Percentiles rank a stretch among this genome's conserved stretches.
Conservation (phyloP, 495 filamentous ascomycete genomes). For the Trichoderma reesei region DNA sequence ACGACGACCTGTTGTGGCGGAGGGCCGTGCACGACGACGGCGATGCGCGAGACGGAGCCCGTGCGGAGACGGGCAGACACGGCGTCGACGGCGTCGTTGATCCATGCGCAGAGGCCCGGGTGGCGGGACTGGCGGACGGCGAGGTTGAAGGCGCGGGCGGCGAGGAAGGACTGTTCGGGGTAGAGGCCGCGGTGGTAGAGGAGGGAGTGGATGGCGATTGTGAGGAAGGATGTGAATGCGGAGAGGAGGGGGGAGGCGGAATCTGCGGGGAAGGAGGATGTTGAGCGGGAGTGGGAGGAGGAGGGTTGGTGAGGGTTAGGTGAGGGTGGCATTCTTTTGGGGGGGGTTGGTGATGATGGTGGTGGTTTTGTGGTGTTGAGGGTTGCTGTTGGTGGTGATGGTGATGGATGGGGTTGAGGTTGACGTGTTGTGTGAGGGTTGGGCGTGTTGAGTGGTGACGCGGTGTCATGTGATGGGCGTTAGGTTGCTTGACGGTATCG, state of each 20-base stretch:
- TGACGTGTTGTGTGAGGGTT: too few relatives aligned
- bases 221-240: slow-evolving; percentile 69
- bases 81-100: slow-evolving; percentile 71
- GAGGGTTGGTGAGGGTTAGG: slow-evolving; percentile 9
- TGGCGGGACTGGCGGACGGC: slow-evolving; percentile 84
- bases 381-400: too few relatives aligned
- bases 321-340: neutral
- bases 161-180: slow-evolving; percentile 68
- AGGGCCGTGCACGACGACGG: slow-evolving; percentile 12
- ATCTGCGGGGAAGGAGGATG: slow-evolving; percentile 23
- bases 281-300: slow-evolving; percentile 13
- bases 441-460: neutral
- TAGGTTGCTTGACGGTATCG: too few relatives aligned
- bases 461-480: too few relatives aligned
- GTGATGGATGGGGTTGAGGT: too few relatives aligned
- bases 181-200: slow-evolving; percentile 83
- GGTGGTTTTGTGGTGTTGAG: neutral
- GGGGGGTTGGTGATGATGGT: neutral
- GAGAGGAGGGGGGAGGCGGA: slow-evolving; percentile 38
- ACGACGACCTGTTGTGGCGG: slow-evolving; percentile 23
- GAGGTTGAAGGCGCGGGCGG: slow-evolving; percentile 76
- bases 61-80: slow-evolving; percentile 65
- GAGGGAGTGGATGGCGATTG: slow-evolving; percentile 84
- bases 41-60: slow-evolving; percentile 42
- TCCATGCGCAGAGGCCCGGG: slow-evolving; percentile 83